Evolutionary conservation across 257 asterid species (phyloP), one percentile per base, ranked within the genome.

Genomic region (Linderniella brevidens): DNA sequence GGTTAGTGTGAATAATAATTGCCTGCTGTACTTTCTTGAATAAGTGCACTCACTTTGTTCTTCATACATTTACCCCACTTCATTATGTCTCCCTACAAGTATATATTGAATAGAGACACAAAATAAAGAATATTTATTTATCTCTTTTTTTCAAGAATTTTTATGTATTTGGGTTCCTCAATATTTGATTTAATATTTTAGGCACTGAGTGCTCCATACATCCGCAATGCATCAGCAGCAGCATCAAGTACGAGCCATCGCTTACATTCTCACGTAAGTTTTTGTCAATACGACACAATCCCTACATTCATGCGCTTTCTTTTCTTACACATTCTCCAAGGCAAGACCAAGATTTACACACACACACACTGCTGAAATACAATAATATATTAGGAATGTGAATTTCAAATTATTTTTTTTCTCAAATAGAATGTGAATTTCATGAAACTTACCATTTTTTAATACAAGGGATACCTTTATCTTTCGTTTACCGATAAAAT

Each of bases 131-230:
- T n/a, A 1, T 9, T 3, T 38, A 38, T 17, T 40, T 16, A 19
- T 1, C 3, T 0, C n/a, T 15, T 20, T 38, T 38, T 42, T 7
- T 6, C 16, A 16, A 6, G 25, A 46, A 42, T n/a, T n/a, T n/a
- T n/a, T n/a, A n/a, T n/a, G n/a, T n/a, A n/a, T 8, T 18, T 17
- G 25, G 2, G 12, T n/a, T 38, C 15, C 17, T 8, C 8, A 13
- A n/a, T 8, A 41, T 19, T 32, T 13, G 9, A 18, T 42, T 45
- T 15, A 5, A 39, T 42, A 35, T 35, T 67, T 48, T 81, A 78
- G 90, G 80, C 78, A 25, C 69, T 72, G 13, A 75, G 84, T 73
- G 60, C 81, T 17, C 90, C 90, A 0, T 78, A 78, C 41, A 64
- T 72, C 71, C 73, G 81, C 50, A 72, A 57, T 58, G 90, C 70